Evolutionary conservation across 352 stramenopile species (phyloP).

Genomic region (Plasmopara halstedii): DNA sequence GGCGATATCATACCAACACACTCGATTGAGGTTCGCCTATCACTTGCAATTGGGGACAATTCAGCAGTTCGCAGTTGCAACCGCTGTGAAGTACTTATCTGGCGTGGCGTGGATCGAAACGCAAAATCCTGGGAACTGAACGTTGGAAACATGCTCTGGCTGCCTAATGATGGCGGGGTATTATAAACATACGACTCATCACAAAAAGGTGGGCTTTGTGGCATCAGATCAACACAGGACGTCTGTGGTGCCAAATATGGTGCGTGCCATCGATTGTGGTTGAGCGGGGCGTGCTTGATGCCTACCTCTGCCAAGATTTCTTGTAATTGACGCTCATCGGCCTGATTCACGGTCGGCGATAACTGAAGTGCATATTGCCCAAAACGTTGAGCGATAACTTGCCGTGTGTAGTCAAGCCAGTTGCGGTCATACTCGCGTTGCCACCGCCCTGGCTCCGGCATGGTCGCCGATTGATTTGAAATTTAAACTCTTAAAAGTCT

Average conservation of each 20-base stretch:
- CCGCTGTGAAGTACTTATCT: conserved; percentile 39
- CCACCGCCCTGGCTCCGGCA: conserved; percentile 24
- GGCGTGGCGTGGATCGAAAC: conserved; percentile 14
- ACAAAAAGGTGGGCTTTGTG: conserved; percentile 13
- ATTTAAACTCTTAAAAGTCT: conserved; percentile 27
- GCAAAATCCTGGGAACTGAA: conserved; percentile 57
- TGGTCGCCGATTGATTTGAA: conserved; percentile 8
- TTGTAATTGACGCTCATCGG: conserved; percentile 33
- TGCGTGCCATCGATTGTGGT: conserved; percentile 26
- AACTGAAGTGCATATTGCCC: conserved; percentile 20
- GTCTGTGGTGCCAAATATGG: conserved; percentile 14
- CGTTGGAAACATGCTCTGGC: conserved; percentile 37
- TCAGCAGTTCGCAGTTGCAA: conserved; percentile 40
- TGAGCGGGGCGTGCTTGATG: conserved; percentile 24
- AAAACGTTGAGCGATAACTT: conserved; percentile 31
- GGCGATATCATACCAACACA: conserved; percentile 21
- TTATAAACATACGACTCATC: conserved; percentile 66
- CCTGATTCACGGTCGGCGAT: conserved; percentile 13
- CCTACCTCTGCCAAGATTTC: conserved; percentile 24
- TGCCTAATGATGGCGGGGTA: conserved; percentile 29
- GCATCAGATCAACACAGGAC: conserved; percentile 1
- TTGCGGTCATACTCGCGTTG: conserved; percentile 58
- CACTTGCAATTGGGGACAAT: conserved; percentile 52
- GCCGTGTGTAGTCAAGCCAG: conserved; percentile 38
- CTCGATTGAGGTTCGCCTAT: conserved; percentile 18